These are phyloP conservation scores for Mycena citricolor DNA, from an alignment of 1,284 basidiomycete genomes.

Conservation along the genomic window DNA sequence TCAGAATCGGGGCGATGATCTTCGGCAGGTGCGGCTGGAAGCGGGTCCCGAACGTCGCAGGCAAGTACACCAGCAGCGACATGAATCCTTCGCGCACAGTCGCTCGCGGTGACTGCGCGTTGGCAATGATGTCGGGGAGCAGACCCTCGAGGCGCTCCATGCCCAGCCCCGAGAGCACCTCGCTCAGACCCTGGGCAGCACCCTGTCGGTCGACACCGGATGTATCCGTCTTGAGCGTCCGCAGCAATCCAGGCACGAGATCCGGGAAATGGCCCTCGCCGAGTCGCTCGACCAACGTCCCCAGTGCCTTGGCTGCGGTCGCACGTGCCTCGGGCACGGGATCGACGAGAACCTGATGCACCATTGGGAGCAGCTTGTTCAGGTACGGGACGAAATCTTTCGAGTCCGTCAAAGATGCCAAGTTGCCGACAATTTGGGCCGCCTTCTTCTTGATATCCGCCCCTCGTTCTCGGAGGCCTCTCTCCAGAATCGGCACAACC, in stretches of 20 bases:
- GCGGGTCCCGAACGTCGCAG: conserved; percentile 92
- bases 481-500: conserved; percentile 93
- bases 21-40: conserved; percentile 96
- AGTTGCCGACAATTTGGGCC: conserved; percentile 95
- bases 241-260: conserved; percentile 87
- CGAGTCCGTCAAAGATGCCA: conserved; percentile 91
- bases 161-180: conserved; percentile 93
- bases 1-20: conserved; percentile 92
- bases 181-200: conserved; percentile 95
- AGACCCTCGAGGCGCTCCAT: conserved; percentile 97
- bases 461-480: conserved; percentile 88
- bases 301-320: conserved; percentile 95
- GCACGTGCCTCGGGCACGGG: conserved; percentile 97
- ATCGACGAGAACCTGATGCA: conserved; percentile 90
- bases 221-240: conserved; percentile 90
- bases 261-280: conserved; percentile 97
- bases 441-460: conserved; percentile 96
- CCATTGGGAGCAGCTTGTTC: conserved; percentile 83
- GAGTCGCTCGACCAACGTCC: conserved; percentile 93
- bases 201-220: conserved; percentile 97
- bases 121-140: conserved; percentile 91
- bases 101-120: conserved; percentile 85
- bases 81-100: conserved; percentile 99
- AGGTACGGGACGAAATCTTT: conserved; percentile 98
- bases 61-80: conserved; percentile 94